Conservation (phyloP, 2,329 filamentous ascomycete genomes). For the Torrubiella hemipterigena region DNA sequence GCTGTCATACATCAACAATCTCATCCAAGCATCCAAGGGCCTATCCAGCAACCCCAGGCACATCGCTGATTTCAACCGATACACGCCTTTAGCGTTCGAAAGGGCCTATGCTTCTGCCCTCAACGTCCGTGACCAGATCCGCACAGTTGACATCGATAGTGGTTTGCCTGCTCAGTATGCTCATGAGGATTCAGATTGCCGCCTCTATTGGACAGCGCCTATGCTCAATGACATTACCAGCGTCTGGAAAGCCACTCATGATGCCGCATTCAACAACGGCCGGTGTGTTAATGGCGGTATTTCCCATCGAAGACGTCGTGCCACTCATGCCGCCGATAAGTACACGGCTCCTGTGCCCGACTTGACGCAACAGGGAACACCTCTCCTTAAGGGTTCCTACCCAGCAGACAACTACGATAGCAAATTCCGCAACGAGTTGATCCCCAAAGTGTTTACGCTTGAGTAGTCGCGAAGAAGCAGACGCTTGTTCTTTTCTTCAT, state of each 20-base stretch:
- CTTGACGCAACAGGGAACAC: too few relatives aligned
- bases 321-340: too few relatives aligned
- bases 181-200: conserved; percentile 44
- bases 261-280: conserved; percentile 7
- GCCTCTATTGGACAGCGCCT: conserved; percentile 40
- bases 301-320: too few relatives aligned
- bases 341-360: too few relatives aligned
- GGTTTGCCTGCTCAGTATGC: conserved; percentile 42
- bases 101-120: conserved; percentile 17
- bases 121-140: conserved; percentile 27
- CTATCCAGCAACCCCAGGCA: conserved; percentile 9
- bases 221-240: conserved; percentile 33
- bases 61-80: conserved; percentile 16
- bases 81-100: conserved; percentile 16
- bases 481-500: too few relatives aligned
- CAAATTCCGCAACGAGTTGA: too few relatives aligned
- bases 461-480: too few relatives aligned
- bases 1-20: conserved; percentile 11
- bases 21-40: conserved; percentile 1
- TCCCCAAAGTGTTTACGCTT: too few relatives aligned
- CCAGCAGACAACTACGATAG: too few relatives aligned
- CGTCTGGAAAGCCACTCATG: conserved; percentile 28
- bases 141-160: conserved; percentile 9
- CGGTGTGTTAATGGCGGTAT: conserved; percentile 9
- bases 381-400: too few relatives aligned